Percentiles rank a stretch among this genome's conserved stretches.
Evolutionary conservation across 768 basidiomycete genomes (phyloP).

Genomic region (Trametes elegans): DNA sequence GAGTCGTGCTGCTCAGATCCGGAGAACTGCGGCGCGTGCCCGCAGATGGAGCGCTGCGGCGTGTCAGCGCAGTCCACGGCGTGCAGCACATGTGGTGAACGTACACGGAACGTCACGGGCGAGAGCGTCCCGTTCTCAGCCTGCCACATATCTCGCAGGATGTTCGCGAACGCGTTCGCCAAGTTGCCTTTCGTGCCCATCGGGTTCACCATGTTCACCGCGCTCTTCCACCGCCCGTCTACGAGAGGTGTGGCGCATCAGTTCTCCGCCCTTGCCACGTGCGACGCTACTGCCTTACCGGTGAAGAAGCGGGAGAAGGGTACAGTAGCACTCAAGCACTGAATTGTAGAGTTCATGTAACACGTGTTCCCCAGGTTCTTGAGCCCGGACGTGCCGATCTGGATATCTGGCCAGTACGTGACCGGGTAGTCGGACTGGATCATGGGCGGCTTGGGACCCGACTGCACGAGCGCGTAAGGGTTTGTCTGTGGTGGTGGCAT

Average conservation of each 20-base stretch:
- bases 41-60: constrained; percentile 55
- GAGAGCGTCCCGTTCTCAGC: constrained; percentile 80
- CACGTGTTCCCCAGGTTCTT: constrained; percentile 98
- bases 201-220: constrained; percentile 82
- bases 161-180: constrained; percentile 76
- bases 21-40: constrained; percentile 67
- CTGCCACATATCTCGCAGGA: constrained; percentile 86
- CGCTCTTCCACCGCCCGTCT: constrained; percentile 81
- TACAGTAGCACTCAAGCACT: constrained; percentile 92
- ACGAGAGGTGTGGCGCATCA: background rate
- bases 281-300: constrained; percentile 49
- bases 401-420: constrained; percentile 78
- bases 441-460: constrained; percentile 58
- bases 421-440: constrained; percentile 79
- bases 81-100: constrained; percentile 24
- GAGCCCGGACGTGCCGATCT: constrained; percentile 79
- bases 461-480: constrained; percentile 30
- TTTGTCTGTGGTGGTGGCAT: constrained; percentile 32
- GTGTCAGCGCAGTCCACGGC: constrained; percentile 20
- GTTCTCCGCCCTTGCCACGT: constrained; percentile 22
- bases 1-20: constrained; percentile 95
- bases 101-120: constrained; percentile 81
- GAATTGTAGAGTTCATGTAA: constrained; percentile 98
- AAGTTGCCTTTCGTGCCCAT: constrained; percentile 86
- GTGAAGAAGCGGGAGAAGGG: constrained; percentile 94